phyloP scores from a whole-genome alignment of 305 asterid species.

The Petunia hybrid region DNA sequence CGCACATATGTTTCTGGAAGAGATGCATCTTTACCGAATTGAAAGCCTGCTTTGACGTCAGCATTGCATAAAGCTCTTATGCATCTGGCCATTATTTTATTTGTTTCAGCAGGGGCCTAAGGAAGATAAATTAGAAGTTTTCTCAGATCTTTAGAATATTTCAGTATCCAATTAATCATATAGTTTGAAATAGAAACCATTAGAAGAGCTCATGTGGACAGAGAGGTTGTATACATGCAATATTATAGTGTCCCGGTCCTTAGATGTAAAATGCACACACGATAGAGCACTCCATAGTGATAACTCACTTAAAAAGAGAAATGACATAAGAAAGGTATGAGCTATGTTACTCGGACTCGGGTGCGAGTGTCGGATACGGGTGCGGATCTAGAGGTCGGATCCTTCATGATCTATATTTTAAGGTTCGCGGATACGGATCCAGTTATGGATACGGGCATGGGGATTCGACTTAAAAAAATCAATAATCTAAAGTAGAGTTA shows the following conservation, averaged over 20 bases:
- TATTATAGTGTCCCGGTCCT: too few species aligned
- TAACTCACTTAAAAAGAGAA: too few species aligned
- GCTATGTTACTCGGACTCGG: too few species aligned
- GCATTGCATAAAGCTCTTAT: constrained; percentile 74
- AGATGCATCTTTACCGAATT: constrained; percentile 63
- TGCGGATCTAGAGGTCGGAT: too few species aligned
- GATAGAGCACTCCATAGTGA: background rate
- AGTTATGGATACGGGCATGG: too few species aligned
- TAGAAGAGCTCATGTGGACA: background rate
- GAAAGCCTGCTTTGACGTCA: constrained; percentile 64
- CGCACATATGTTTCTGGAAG: constrained; percentile 66
- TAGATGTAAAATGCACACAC: background rate
- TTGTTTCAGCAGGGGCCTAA: constrained; percentile 73
- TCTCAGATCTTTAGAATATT: background rate
- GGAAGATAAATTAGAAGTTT: background rate
- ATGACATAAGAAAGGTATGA: too few species aligned
- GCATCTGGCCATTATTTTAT: constrained; percentile 54
- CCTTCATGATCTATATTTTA: too few species aligned
- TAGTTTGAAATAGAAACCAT: background rate
- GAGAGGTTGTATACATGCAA: background rate
- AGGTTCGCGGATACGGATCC: too few species aligned
- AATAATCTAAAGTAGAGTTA: too few species aligned
- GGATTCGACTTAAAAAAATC: too few species aligned
- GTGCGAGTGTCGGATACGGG: too few species aligned
- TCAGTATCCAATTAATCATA: background rate